Conservation (phyloP, 2,329 filamentous ascomycete genomes). For the Cladosporium sp. region DNA sequence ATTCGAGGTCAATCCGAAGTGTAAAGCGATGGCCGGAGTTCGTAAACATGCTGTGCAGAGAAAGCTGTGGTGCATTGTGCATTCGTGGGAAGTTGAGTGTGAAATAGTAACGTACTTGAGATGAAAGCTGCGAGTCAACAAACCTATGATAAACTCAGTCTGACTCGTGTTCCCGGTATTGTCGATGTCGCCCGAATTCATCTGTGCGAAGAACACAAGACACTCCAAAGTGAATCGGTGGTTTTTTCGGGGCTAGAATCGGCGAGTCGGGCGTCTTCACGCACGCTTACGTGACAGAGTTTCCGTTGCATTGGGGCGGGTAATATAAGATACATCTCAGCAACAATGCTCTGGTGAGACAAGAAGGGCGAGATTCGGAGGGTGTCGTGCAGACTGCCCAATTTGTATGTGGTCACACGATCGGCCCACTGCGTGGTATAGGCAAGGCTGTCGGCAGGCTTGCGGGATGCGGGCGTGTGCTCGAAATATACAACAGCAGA, state of each 20-base stretch:
- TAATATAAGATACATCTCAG: not conserved
- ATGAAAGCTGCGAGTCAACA: not conserved
- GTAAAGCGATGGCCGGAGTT: no score
- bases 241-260: not conserved
- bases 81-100: not conserved
- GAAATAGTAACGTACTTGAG: not conserved
- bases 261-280: not conserved
- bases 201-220: not conserved
- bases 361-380: not conserved
- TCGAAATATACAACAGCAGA: not conserved
- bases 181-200: not conserved
- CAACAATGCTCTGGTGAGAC: not conserved
- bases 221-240: not conserved
- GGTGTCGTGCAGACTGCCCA: not conserved
- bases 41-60: no score
- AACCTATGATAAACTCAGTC: not conserved
- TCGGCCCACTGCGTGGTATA: not conserved
- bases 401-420: constrained; percentile 4
- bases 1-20: no score
- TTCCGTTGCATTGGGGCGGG: not conserved
- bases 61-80: not conserved
- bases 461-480: not conserved
- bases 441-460: not conserved
- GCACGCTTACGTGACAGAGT: not conserved
- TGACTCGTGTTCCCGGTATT: not conserved